A percentile compares a stretch with the other conserved stretches of the same genome.
Evolutionary conservation across 116 monocot genomes (phyloP).

Genomic region (Zostera marina): DNA sequence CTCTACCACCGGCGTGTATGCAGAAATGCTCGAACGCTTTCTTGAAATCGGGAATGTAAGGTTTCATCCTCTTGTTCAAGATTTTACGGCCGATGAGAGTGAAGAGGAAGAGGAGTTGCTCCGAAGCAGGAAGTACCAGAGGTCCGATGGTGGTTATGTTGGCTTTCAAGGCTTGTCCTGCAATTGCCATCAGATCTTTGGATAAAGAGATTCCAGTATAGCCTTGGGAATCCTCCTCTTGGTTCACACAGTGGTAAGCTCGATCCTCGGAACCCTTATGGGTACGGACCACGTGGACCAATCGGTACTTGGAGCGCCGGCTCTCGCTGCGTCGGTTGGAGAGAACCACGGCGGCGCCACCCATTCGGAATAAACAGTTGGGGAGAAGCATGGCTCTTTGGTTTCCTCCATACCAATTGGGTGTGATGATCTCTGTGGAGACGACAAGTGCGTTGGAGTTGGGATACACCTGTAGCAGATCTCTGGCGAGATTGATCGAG

Average conservation of each 20-base stretch:
- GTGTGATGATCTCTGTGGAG: slow-evolving; percentile 31
- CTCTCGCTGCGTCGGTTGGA: slow-evolving; percentile 28
- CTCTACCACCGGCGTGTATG: slow-evolving; percentile 61
- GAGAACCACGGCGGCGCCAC: slow-evolving; percentile 41
- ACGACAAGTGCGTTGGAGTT: slow-evolving; percentile 27
- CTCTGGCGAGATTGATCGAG: slow-evolving; percentile 18
- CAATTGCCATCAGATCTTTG: slow-evolving; percentile 73
- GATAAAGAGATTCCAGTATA: slow-evolving; percentile 45
- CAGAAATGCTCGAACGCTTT: slow-evolving; percentile 72
- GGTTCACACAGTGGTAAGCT: slow-evolving; percentile 30
- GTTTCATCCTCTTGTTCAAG: slow-evolving; percentile 39
- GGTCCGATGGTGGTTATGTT: slow-evolving; percentile 77
- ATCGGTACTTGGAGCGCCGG: slow-evolving; percentile 31
- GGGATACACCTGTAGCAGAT: slow-evolving; percentile 25
- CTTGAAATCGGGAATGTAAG: slow-evolving; percentile 80
- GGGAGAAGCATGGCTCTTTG: slow-evolving; percentile 35
- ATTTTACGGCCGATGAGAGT: slow-evolving; percentile 43
- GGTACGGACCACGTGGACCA: slow-evolving; percentile 29
- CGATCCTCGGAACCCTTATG: slow-evolving; percentile 29
- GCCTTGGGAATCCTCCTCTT: slow-evolving; percentile 29
- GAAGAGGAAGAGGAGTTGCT: slow-evolving; percentile 68
- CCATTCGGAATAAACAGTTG: slow-evolving; percentile 26
- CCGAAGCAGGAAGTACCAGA: slow-evolving; percentile 58
- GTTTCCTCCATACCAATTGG: slow-evolving; percentile 34
- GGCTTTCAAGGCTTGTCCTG: slow-evolving; percentile 58